These are phyloP conservation scores for Oenanthe javanica DNA, from an alignment of 140 eudicot genomes.

Conservation along the genomic window DNA sequence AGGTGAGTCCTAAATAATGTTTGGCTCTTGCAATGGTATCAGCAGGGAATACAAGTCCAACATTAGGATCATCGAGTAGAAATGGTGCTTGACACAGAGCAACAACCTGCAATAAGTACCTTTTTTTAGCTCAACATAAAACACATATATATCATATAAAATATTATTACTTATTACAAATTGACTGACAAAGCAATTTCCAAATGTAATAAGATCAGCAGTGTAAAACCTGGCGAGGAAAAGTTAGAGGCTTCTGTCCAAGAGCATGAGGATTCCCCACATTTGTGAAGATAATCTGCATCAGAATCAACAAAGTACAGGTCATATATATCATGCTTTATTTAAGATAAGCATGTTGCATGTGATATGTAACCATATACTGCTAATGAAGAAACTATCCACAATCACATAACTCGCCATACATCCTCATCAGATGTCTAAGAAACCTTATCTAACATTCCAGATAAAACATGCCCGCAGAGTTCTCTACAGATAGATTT, in stretches of 20 bases:
- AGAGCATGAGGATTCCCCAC: constrained; percentile 99
- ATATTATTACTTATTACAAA: not conserved
- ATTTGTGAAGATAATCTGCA: constrained; percentile 93
- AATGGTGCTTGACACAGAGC: constrained; percentile 96
- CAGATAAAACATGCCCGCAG: not conserved
- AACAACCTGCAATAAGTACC: constrained; percentile 59
- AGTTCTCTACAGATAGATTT: not conserved
- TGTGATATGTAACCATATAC: not conserved
- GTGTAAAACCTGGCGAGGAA: constrained; percentile 84
- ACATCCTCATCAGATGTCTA: constrained; percentile 1
- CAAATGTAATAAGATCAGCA: not conserved
- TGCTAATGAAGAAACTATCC: not conserved
- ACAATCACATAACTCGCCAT: not conserved
- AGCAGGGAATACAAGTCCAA: constrained; percentile 90
- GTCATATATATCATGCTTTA: constrained; percentile 6
- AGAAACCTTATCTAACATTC: not conserved
- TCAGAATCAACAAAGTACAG: constrained; percentile 9
- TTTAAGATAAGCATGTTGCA: not conserved
- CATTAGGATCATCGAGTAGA: constrained; percentile 97
- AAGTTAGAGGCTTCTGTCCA: constrained; percentile 96
- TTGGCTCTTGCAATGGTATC: constrained; percentile 96
- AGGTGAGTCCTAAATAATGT: constrained; percentile 66
- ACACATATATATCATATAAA: too few relatives aligned
- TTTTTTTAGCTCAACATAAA: not conserved
- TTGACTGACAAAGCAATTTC: not conserved